A percentile compares a stretch with the other conserved stretches of the same genome.
phyloP scores from a whole-genome alignment of 192 early-diverging fungal species.

The Pilobolus umbonatus region DNA sequence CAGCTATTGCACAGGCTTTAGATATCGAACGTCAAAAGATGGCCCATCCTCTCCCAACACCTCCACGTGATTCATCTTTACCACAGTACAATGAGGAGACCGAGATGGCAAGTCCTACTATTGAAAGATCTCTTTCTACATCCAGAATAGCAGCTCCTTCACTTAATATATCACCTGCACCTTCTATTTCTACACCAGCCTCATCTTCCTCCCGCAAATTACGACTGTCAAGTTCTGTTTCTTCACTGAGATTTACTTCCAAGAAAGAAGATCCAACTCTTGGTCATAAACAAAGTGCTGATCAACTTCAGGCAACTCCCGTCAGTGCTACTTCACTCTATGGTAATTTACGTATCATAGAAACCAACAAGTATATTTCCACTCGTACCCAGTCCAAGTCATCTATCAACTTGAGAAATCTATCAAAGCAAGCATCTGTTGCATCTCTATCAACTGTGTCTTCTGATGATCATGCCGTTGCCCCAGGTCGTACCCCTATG shows the following conservation, averaged over 20 bases:
- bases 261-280: not conserved
- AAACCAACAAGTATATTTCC: slow-evolving; percentile 1
- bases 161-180: slow-evolving; percentile 16
- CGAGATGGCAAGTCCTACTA: not conserved
- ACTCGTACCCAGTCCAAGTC: not conserved
- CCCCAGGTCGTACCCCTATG: not conserved
- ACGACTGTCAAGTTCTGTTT: slow-evolving; percentile 12
- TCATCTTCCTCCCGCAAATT: not conserved
- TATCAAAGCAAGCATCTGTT: not conserved
- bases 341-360: slow-evolving; percentile 12
- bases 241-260: slow-evolving; percentile 16
- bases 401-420: not conserved
- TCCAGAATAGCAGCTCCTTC: slow-evolving; percentile 20
- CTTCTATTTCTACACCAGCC: slow-evolving; percentile 24
- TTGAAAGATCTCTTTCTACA: slow-evolving; percentile 16
- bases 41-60: not conserved
- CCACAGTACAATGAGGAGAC: not conserved
- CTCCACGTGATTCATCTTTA: not conserved
- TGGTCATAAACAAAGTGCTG: too few species aligned
- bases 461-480: slow-evolving; percentile 1
- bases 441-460: slow-evolving; percentile 16
- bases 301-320: not conserved
- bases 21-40: not conserved
- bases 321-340: not conserved
- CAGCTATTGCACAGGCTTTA: not conserved